These are phyloP conservation scores for Chalciporus sphaerocephalus DNA, from an alignment of 768 basidiomycete genomes.

Conservation along the genomic window DNA sequence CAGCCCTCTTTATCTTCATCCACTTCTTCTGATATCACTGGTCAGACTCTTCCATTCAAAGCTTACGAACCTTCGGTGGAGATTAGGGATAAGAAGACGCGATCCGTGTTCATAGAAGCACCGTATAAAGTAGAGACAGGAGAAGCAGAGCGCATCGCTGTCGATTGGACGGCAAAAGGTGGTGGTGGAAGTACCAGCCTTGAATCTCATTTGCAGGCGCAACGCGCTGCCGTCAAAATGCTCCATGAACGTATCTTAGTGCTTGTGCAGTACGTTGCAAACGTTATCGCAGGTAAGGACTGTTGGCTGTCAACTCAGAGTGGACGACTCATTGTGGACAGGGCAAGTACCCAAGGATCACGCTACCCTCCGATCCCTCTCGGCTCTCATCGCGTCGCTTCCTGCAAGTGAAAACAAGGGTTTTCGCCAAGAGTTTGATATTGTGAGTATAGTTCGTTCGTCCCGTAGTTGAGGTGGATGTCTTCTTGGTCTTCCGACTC, in stretches of 20 bases:
- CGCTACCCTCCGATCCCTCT: slow-evolving; percentile 74
- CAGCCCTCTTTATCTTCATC: slow-evolving; percentile 50
- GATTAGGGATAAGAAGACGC: slow-evolving; percentile 71
- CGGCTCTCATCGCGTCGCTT: slow-evolving; percentile 81
- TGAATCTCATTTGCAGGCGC: slow-evolving; percentile 85
- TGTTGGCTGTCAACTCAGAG: neutral
- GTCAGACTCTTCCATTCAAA: slow-evolving; percentile 81
- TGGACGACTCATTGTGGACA: slow-evolving; percentile 23
- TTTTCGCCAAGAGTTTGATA: slow-evolving; percentile 87
- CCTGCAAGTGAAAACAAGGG: slow-evolving; percentile 80
- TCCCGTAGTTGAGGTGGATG: neutral
- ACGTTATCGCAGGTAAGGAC: slow-evolving; percentile 66
- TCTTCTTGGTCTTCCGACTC: neutral
- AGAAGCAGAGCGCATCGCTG: slow-evolving; percentile 97
- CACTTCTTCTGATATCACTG: slow-evolving; percentile 48
- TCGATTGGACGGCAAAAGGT: slow-evolving; percentile 89
- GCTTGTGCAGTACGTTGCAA: slow-evolving; percentile 81
- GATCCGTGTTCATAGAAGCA: slow-evolving; percentile 79
- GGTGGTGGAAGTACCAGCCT: slow-evolving; percentile 78
- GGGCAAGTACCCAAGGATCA: slow-evolving; percentile 77
- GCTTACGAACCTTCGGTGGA: slow-evolving; percentile 93
- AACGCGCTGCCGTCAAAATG: slow-evolving; percentile 95
- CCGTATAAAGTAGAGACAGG: slow-evolving; percentile 92
- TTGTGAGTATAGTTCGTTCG: slow-evolving; percentile 43
- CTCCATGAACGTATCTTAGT: slow-evolving; percentile 85